Percentiles rank a stretch among this genome's conserved stretches.
phyloP scores from a whole-genome alignment of 2,329 filamentous ascomycete species.

The Colletotrichum liaoningense region DNA sequence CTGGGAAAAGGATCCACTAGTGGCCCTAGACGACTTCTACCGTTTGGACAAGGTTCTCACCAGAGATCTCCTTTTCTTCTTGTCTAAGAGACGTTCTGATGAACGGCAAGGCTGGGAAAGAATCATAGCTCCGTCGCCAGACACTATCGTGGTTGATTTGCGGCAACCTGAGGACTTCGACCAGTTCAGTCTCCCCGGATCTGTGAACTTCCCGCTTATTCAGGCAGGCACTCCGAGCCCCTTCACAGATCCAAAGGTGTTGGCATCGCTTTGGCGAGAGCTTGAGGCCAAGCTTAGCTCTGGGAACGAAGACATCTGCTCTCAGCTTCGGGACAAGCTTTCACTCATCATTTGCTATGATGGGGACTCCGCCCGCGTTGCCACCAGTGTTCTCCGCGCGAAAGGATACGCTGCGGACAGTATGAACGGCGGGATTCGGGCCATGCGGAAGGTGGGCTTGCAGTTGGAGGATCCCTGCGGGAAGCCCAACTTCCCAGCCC shows the following conservation, averaged over 20 bases:
- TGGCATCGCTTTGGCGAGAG: constrained; percentile 59
- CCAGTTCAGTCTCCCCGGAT: constrained; percentile 54
- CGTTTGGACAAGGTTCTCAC: background rate
- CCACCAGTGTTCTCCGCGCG: constrained; percentile 63
- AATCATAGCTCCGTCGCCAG: constrained; percentile 33
- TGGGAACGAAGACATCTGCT: constrained; percentile 8
- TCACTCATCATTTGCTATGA: constrained; percentile 64
- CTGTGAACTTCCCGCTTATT: constrained; percentile 57
- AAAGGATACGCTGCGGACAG: constrained; percentile 60
- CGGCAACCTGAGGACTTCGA: constrained; percentile 55
- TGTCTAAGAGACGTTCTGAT: constrained; percentile 14
- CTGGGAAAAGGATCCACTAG: constrained; percentile 60
- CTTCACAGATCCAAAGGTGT: constrained; percentile 55
- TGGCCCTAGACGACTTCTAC: constrained; percentile 45
- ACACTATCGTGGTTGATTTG: constrained; percentile 56
- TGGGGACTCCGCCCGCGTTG: constrained; percentile 65
- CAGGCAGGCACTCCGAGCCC: constrained; percentile 50
- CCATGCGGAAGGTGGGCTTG: constrained; percentile 31
- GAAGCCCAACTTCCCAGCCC: no score
- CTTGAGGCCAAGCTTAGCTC: constrained; percentile 55
- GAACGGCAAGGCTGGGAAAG: background rate
- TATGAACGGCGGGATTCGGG: constrained; percentile 53
- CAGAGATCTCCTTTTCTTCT: background rate
- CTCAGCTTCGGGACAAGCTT: constrained; percentile 43
- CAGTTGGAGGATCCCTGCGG: no score